Evolutionary conservation across 2,329 filamentous ascomycete genomes (phyloP), one percentile per base, ranked within the genome.

Genomic region (Beauveria medogensis): DNA sequence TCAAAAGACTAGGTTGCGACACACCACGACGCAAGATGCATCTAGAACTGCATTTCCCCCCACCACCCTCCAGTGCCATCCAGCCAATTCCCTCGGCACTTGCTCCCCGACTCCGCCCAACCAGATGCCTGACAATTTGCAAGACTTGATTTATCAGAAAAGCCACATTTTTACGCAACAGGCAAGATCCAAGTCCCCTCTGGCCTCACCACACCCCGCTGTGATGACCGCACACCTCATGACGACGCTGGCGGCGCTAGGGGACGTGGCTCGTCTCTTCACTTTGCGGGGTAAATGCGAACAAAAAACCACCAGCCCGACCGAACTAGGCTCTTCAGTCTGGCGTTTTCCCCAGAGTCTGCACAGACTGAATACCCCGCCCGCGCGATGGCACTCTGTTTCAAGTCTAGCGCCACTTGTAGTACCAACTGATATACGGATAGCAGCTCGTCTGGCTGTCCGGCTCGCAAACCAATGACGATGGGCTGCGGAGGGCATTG

Each of bases 31-130:
- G 47, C 48, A 53, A 59, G 57, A 53, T 59, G 48, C 47, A 59
- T 59, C 57, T 59, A 59, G 57, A 59, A 59, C 50, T 59, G 50
- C 57, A 54, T 34, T 18, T 30, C 28, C 50, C 57, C 28, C 37
- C 57, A 53, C 48, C 30, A 59, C 48, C 41, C 18, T 30, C 22
- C 28, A 22, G 12, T 46, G 41, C 34, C 41, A 55, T 20, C 18
- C 54, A 47, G 14, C 26, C 48, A 47, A 46, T 59, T 48, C 30
- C 26, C 48, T 28, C 50, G 57, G 37, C 57, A 54, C 48, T 54
- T 52, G 37, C 14, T 37, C 46, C n/a, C 53, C 54, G 43, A 34
- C 53, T 5, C 34, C 34, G 20, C 37, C 55, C 55, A 57, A 50
- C 30, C 26, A 46, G 10, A 46, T 48, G 5, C 24, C 14, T 30